Conservation (phyloP, 1,284 basidiomycete genomes). For the Singerocomus rubriflavus region DNA sequence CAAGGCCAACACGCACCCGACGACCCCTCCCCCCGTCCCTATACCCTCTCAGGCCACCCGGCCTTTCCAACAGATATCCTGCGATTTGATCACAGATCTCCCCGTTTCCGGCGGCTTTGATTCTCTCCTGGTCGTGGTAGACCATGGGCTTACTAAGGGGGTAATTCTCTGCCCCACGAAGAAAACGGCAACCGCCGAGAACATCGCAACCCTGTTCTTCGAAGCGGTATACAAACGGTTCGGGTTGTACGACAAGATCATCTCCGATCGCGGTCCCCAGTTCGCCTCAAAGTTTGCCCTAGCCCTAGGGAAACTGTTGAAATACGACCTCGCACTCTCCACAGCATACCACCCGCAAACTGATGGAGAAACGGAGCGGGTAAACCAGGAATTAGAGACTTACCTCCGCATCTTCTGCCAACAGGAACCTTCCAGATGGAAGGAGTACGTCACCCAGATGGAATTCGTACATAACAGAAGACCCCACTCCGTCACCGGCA, state of each 20-base stretch:
- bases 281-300: conserved; percentile 9
- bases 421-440: no score
- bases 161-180: conserved; percentile 15
- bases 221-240: no score
- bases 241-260: no score
- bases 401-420: no score
- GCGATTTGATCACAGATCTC: conserved; percentile 20
- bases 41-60: no score
- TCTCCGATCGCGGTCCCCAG: no score
- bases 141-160: conserved; percentile 15
- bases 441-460: no score
- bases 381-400: conserved; percentile 8
- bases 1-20: no score
- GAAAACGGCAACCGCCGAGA: conserved; percentile 13
- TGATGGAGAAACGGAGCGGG: neutral
- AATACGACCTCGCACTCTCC: neutral
- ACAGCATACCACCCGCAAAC: neutral
- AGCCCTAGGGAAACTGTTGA: neutral
- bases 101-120: conserved; percentile 5
- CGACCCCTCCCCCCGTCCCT: no score
- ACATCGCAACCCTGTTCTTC: conserved; percentile 11
- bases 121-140: conserved; percentile 21
- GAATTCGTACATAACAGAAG: no score
- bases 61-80: conserved; percentile 6
- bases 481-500: no score